Base-by-base conservation (phyloP, 192 early-diverging fungal species). In the Diversispora epigaea region DNA sequence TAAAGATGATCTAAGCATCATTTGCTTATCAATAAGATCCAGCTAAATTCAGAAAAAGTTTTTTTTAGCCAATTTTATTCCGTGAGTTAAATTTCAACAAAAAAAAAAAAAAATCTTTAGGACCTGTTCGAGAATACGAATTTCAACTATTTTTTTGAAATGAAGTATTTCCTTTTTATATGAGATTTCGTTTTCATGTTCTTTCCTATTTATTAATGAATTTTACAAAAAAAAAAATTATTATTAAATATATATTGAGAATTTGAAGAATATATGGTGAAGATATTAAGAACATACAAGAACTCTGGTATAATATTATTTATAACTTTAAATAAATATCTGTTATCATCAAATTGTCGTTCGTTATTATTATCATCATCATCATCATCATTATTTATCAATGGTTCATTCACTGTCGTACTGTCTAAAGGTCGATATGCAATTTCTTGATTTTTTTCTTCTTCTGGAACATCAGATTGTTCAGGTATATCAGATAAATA, bases 11-110 rank as follows among this genome's bases (percentile, higher is more conserved):
- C 66, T 22, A 32, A 75, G 52, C 14, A 15, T 4, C 7, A 46
- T 17, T 19, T 65, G 73, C 19, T 75, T 62, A 63, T 75, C 73
- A 49, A 32, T n/a, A 47, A 75, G 62, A 64, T 75, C 73, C 22
- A 41, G 40, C 73, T 75, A 43, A 15, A 25, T 41, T 40, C 8
- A 0, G 40, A 46, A 45, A 25, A 46, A 12, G 6, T 17, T 44
- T 32, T n/a, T 14, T n/a, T 14, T 64, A 14, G 25, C 39, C 45
- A 44, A 41, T 19, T n/a, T 45, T 67, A 17, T 10, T 19, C n/a
- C 32, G 12, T 17, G 44, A 47, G 0, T 17, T 14, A 22, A 14
- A 17, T 43, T 11, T 12, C 15, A 44, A 43, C 11, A 55, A 17
- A 72, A 10, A 4, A 55, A 17, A 72, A 10, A 4, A 41, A 14